A percentile compares a stretch with the other conserved stretches of the same genome.
Conservation (phyloP, 148 eudicot genomes). For the Oxyria digyna region DNA sequence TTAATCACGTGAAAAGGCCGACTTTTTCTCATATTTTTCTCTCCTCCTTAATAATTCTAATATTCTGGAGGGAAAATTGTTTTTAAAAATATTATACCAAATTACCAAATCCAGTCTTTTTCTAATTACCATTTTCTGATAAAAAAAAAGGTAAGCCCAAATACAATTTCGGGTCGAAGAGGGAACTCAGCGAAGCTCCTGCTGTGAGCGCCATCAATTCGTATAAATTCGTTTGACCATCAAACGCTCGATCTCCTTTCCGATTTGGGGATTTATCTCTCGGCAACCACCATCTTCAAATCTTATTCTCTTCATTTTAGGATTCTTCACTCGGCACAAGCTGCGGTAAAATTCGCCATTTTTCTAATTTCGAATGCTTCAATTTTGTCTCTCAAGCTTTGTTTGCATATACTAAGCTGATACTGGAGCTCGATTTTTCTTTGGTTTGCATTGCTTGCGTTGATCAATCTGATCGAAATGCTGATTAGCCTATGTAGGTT, state of each 20-base stretch:
- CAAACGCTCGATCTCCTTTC: neutral
- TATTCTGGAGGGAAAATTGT: neutral
- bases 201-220: conserved; percentile 3
- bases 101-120: neutral
- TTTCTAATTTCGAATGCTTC: neutral
- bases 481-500: neutral
- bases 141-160: neutral
- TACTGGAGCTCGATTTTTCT: neutral
- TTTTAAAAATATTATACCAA: neutral
- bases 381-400: neutral
- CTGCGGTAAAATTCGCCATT: neutral
- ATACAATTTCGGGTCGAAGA: neutral
- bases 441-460: conserved; percentile 3
- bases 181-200: neutral
- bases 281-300: neutral
- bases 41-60: neutral
- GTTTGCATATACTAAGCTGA: neutral
- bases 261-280: neutral
- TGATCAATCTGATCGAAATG: neutral
- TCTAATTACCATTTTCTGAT: neutral
- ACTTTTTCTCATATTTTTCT: neutral
- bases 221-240: neutral
- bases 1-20: neutral
- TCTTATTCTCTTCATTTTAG: neutral
- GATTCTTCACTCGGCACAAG: neutral